Conservation (phyloP, 495 filamentous ascomycete species). For the Paragyromitra xinjiangensis region DNA sequence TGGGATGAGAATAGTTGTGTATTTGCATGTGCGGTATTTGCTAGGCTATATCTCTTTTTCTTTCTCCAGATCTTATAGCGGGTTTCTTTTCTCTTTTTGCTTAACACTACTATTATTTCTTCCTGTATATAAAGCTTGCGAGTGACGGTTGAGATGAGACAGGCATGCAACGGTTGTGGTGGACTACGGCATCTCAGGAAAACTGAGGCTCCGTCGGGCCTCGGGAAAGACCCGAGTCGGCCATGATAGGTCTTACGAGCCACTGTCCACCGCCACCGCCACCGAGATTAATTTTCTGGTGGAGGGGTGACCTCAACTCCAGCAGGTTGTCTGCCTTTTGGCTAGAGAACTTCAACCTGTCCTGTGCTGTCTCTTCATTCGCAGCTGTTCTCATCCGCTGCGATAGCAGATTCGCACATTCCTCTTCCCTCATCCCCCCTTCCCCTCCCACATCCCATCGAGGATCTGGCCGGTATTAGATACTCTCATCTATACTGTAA, state of each 20-base stretch:
- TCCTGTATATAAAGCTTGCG: not conserved
- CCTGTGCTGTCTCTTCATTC: conserved; percentile 39
- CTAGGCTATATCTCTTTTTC: too few relatives aligned
- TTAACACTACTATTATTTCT: not conserved
- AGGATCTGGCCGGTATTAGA: conserved; percentile 23
- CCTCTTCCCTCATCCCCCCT: conserved; percentile 27
- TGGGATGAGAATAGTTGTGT: too few relatives aligned
- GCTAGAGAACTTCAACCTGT: conserved; percentile 27
- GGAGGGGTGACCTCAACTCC: conserved; percentile 52
- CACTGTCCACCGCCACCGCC: conserved; percentile 40
- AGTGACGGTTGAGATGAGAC: conserved; percentile 9
- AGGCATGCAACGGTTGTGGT: conserved; percentile 12
- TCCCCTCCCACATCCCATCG: conserved; percentile 1
- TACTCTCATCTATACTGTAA: conserved; percentile 20
- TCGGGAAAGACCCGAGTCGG: not conserved
- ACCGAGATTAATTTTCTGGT: conserved; percentile 48
- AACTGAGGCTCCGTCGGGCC: conserved; percentile 39
- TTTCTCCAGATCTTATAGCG: too few relatives aligned
- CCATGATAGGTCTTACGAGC: conserved; percentile 20
- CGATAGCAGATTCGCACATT: conserved; percentile 42
- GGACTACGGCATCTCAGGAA: conserved; percentile 12
- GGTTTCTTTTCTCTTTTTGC: not conserved
- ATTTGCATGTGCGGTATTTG: too few relatives aligned
- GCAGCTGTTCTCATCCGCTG: conserved; percentile 44
- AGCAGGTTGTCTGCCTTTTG: conserved; percentile 41